These are phyloP conservation scores for Flaveria linearis DNA, from an alignment of 129 eudicot species.

Conservation along the genomic window DNA sequence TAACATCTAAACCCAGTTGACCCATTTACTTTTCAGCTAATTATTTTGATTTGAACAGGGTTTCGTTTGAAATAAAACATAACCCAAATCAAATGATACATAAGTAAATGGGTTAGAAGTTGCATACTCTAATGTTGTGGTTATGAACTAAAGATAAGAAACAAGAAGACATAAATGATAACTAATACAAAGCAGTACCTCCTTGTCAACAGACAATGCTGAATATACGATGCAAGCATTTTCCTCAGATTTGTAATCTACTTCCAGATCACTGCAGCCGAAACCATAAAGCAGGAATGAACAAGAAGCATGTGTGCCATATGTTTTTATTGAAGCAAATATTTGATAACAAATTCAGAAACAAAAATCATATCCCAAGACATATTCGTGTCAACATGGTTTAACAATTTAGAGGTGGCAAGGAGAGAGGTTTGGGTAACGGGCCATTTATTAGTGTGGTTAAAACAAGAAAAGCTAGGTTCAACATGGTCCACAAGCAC, in stretches of 20 bases:
- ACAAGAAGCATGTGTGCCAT: not conserved
- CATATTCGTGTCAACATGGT: not conserved
- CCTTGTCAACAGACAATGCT: conserved; percentile 68
- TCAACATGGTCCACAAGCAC: not conserved
- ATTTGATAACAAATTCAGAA: not conserved
- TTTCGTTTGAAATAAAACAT: not conserved
- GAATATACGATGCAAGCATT: conserved; percentile 54
- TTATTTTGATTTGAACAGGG: not conserved
- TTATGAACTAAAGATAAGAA: not conserved
- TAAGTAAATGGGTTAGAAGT: not conserved
- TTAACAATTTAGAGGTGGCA: not conserved
- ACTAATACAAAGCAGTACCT: conserved; percentile 45
- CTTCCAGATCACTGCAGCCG: conserved; percentile 68
- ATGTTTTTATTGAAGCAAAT: not conserved
- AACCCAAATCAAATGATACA: not conserved
- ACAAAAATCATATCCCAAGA: not conserved
- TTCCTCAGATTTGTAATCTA: conserved; percentile 59
- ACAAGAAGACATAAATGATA: not conserved
- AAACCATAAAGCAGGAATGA: not conserved
- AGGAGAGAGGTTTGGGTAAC: not conserved
- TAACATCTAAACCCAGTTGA: not conserved
- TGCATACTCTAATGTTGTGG: not conserved
- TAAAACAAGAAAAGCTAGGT: no score
- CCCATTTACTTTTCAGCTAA: not conserved
- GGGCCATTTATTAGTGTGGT: not conserved